phyloP scores from a whole-genome alignment of 345 rosid species.

The Clausena lansium region DNA sequence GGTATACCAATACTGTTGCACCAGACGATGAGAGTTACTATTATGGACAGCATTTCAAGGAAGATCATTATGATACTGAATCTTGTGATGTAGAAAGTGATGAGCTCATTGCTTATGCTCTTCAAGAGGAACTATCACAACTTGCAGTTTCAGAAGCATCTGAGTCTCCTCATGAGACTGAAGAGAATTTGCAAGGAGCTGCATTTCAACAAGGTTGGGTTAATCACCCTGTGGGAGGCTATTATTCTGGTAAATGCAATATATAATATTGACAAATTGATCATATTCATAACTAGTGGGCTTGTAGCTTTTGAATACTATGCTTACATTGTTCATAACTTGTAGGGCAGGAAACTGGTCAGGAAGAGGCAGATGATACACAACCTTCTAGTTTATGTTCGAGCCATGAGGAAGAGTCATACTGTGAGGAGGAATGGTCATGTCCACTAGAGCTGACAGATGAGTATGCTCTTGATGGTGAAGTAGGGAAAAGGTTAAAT shows the following conservation, averaged over 20 bases:
- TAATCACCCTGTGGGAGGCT: constrained; percentile 33
- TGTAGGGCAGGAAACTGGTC: constrained; percentile 36
- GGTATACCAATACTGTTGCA: constrained; percentile 26
- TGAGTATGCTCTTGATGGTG: constrained; percentile 46
- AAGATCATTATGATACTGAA: constrained; percentile 33
- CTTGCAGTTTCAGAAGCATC: constrained; percentile 47
- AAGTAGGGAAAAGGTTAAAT: constrained; percentile 60
- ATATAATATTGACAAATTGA: background rate
- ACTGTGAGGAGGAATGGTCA: constrained; percentile 40
- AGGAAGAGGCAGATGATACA: constrained; percentile 43
- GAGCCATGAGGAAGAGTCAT: constrained; percentile 45
- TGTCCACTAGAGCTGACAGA: constrained; percentile 39
- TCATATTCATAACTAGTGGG: background rate
- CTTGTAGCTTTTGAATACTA: background rate
- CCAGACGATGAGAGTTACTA: constrained; percentile 40
- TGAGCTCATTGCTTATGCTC: constrained; percentile 55
- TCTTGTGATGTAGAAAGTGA: constrained; percentile 42
- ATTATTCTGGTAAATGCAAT: constrained; percentile 40
- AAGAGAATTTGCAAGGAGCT: constrained; percentile 32
- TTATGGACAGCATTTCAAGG: constrained; percentile 36
- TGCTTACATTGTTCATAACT: constrained; percentile 10
- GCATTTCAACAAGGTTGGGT: constrained; percentile 39
- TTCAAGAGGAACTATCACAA: constrained; percentile 66
- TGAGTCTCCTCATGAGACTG: constrained; percentile 28
- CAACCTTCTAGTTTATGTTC: constrained; percentile 45